Conservation (phyloP, 1,284 basidiomycete genomes). For the Puccinia horiana region DNA sequence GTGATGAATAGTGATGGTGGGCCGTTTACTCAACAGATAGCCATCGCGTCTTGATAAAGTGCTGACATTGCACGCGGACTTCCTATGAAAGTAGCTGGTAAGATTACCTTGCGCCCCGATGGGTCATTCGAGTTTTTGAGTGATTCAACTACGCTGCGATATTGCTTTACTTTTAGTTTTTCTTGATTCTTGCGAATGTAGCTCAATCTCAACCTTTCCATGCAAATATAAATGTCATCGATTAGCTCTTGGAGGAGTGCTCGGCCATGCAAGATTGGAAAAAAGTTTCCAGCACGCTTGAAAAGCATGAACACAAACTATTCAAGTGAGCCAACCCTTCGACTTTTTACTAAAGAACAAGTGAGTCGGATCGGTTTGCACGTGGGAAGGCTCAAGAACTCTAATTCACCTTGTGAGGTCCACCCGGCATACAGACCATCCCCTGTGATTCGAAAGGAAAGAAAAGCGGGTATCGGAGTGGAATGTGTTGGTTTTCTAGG, state of each 20-base stretch:
- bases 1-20: slow-evolving; percentile 60
- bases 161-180: background rate
- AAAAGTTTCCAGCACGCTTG: background rate
- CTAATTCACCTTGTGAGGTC: too few species aligned
- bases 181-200: background rate
- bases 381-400: too few species aligned
- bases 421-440: background rate
- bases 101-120: slow-evolving; percentile 54
- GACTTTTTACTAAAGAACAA: too few species aligned
- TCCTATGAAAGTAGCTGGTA: too few species aligned
- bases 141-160: background rate
- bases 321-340: background rate
- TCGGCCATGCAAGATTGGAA: background rate
- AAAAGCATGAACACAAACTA: background rate
- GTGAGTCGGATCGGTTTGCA: too few species aligned
- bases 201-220: background rate
- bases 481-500: too few species aligned
- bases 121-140: slow-evolving; percentile 28
- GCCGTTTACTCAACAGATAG: slow-evolving; percentile 57
- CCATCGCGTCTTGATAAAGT: slow-evolving; percentile 59
- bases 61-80: slow-evolving; percentile 58
- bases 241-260: slow-evolving; percentile 3
- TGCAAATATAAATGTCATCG: slow-evolving; percentile 18
- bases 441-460: background rate
- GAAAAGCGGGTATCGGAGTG: background rate